Base-by-base conservation (phyloP, 2,329 filamentous ascomycete genomes). In the Monosporascus cannonballus region DNA sequence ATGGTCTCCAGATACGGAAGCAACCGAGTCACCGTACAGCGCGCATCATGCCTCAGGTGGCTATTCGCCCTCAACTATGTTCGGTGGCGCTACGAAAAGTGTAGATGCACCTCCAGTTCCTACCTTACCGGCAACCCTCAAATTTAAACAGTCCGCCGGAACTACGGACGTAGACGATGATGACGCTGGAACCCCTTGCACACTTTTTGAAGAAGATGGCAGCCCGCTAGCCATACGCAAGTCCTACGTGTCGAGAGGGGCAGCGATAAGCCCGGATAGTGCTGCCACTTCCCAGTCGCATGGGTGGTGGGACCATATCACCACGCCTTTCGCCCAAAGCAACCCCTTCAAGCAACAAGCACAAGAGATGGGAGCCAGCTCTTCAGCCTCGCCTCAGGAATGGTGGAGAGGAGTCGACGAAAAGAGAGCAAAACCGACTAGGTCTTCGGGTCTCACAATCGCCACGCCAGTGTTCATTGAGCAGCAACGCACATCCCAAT, bases 281-380 rank as follows among this genome's bases (percentile, higher is more conserved):
- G 81, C 79, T 27, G 77, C 74, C 42, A 78, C 80, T 11, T 46
- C 42, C 22, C 77, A 76, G 51, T 86, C 85, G 25, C 76, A 78
- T 54, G 87, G 87, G 20, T 91, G 87, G 87, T 91, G 87, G 87
- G 88, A 89, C 61, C 78, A 88, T 58, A 82, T 91, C 51, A 85
- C 80, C 7, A 88, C 87, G 1, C 87, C 87, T 0, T 90, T 90
- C 61, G 61, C 70, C 17, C 74, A 75, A 76, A 36, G 57, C 73
- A 74, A 72, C 36, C 72, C 76, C 38, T 67, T 71, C 34, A 68
- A 66, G 30, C 68, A 69, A 18, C 50, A 25, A 68, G 62, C 54
- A 55, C 64, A 25, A 64, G 61, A 38, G 44, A 30, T 45, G 3
- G 47, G 47, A 4, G 25, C 53, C 46, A 53, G 48, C 30, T 34